Conservation (phyloP, 2,329 filamentous ascomycete species). For the Penicillium sp. region DNA sequence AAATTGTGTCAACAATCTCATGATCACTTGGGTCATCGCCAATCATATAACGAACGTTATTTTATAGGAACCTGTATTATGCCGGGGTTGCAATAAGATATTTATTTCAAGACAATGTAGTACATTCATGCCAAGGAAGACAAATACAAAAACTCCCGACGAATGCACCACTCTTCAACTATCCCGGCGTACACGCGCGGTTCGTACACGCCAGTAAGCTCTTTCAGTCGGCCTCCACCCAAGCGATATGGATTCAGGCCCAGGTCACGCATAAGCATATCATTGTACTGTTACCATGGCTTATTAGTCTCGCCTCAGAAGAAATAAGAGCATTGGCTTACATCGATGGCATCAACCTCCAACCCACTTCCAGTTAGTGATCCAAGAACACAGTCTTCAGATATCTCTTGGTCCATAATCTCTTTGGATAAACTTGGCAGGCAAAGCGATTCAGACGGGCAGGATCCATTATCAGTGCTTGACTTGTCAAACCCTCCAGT, state of each 20-base stretch:
- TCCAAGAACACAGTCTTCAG: conserved; percentile 24
- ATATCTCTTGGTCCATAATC: conserved; percentile 13
- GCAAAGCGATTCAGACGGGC: not conserved
- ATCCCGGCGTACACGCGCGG: conserved; percentile 27
- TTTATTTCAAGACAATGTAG: no score
- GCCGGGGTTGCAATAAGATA: no score
- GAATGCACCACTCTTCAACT: conserved; percentile 24
- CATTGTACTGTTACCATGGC: conserved; percentile 21
- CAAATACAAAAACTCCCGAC: not conserved
- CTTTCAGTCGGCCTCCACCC: conserved; percentile 18
- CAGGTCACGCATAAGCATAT: conserved; percentile 25
- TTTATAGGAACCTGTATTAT: no score
- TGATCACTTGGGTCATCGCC: no score
- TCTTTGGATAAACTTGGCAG: conserved; percentile 3
- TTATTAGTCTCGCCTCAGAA: not conserved
- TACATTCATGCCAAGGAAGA: not conserved
- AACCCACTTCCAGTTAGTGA: conserved; percentile 20
- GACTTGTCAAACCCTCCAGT: conserved; percentile 19
- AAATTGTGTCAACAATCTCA: no score
- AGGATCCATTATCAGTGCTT: not conserved
- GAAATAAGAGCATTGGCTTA: not conserved
- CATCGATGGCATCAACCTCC: conserved; percentile 24
- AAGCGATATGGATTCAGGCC: conserved; percentile 25
- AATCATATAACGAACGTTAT: no score
- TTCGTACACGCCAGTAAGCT: conserved; percentile 23